Conservation (phyloP, 371 early-diverging fungal genomes). For the Rhizoclosmatium hyalinum region DNA sequence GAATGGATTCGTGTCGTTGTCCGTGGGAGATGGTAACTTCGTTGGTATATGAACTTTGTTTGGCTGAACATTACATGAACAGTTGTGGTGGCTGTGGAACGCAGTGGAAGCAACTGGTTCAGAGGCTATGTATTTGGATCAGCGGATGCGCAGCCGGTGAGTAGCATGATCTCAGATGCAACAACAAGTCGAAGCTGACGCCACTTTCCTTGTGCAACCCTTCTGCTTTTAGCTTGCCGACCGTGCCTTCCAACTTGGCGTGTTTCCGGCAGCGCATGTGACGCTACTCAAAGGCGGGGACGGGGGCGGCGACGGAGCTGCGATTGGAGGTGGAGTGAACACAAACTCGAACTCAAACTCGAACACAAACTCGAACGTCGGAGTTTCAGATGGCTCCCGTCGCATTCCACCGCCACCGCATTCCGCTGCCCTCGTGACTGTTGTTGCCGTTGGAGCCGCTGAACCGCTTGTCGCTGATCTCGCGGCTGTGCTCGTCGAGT, state of each 20-base stretch:
- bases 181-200: background rate
- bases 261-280: slow-evolving; percentile 22
- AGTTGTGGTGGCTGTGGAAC: slow-evolving; percentile 14
- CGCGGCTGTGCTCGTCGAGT: slow-evolving; percentile 71
- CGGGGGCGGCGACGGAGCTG: no score
- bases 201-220: background rate
- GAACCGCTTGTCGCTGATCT: slow-evolving; percentile 78
- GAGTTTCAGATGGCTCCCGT: no score
- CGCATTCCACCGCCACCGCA: no score
- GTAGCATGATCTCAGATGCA: no score
- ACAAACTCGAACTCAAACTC: no score
- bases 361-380: no score
- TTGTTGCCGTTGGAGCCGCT: no score
- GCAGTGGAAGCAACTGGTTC: background rate
- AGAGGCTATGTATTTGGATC: background rate
- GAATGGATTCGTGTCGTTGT: slow-evolving; percentile 7
- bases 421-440: no score
- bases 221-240: background rate
- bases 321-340: no score
- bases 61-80: no score
- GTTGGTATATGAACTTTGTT: no score
- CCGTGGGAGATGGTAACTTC: slow-evolving; percentile 8
- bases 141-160: no score
- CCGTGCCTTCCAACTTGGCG: background rate
- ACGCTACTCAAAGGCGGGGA: background rate